Percentiles rank a stretch among this genome's conserved stretches.
Conservation (phyloP, 202 grass and related monocot species). For the Zizania palustris region DNA sequence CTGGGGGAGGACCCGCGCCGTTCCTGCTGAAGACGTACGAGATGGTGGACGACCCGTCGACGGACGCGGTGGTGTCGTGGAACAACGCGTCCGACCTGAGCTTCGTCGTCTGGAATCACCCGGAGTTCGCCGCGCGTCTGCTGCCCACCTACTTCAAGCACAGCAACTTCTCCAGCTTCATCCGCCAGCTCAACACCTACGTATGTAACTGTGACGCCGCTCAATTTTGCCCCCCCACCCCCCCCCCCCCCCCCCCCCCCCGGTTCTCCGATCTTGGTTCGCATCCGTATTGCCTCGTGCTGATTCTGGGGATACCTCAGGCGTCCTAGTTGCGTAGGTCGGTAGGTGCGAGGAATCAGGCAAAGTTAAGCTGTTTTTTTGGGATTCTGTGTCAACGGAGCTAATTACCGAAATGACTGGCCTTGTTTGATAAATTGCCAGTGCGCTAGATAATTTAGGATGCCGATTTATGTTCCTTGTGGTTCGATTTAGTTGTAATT, state of each 20-base stretch:
- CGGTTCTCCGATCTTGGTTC: too few species aligned
- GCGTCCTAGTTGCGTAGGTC: background rate
- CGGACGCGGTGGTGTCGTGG: conserved; percentile 84
- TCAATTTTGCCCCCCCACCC: background rate
- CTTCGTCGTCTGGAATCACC: conserved; percentile 93
- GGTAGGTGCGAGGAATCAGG: background rate
- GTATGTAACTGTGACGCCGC: conserved; percentile 34
- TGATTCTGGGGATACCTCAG: background rate
- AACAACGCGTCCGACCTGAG: conserved; percentile 62
- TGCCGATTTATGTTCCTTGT: background rate
- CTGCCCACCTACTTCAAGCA: conserved; percentile 95
- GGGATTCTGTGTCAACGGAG: background rate
- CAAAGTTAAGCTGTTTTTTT: conserved; percentile 6
- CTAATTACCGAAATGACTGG: background rate
- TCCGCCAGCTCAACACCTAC: conserved; percentile 99
- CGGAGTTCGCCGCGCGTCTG: conserved; percentile 67
- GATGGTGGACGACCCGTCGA: conserved; percentile 88
- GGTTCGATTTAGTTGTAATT: conserved; percentile 13
- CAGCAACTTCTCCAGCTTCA: conserved; percentile 98
- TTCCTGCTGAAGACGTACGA: conserved; percentile 96
- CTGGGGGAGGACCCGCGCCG: conserved; percentile 54
- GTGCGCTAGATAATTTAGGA: background rate
- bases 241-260: background rate
- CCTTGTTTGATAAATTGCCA: conserved; percentile 3
- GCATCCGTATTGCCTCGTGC: too few species aligned